phyloP scores from a whole-genome alignment of 208 protist genomes.

The Crithidia expoeki region DNA sequence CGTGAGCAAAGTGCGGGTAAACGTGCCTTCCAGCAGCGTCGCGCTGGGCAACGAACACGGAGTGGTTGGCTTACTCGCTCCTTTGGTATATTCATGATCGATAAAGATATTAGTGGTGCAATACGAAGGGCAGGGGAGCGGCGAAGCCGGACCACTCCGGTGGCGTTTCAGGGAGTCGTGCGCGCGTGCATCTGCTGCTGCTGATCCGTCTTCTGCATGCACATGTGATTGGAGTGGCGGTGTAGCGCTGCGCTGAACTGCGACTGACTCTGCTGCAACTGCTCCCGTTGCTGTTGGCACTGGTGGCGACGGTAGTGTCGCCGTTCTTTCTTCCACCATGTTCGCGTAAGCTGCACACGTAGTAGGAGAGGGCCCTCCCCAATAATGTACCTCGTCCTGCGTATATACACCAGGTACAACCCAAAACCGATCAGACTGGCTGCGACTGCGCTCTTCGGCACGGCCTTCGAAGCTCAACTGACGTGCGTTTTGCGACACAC shows the following conservation, averaged over 20 bases:
- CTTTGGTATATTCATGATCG: not conserved
- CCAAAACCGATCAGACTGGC: not conserved
- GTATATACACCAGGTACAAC: not conserved
- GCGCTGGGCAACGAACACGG: not conserved
- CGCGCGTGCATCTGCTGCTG: not conserved
- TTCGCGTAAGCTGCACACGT: too few species aligned
- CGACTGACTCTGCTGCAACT: not conserved
- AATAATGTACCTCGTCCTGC: too few species aligned
- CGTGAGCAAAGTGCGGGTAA: too few species aligned
- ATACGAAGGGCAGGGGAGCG: not conserved
- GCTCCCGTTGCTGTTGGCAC: not conserved
- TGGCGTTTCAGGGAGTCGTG: not conserved
- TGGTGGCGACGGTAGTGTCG: not conserved
- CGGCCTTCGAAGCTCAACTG: conserved; percentile 10
- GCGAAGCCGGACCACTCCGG: not conserved
- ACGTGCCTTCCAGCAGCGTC: too few species aligned
- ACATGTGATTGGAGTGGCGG: not conserved
- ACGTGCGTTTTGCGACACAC: not conserved
- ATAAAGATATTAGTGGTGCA: not conserved
- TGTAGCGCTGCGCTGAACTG: not conserved
- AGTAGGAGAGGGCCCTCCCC: too few species aligned
- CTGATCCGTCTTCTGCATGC: not conserved
- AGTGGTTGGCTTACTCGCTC: not conserved
- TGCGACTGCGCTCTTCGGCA: conserved; percentile 5
- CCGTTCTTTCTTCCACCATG: too few species aligned